phyloP scores from a whole-genome alignment of 305 asterid genomes.

The Rubia tinctorum region DNA sequence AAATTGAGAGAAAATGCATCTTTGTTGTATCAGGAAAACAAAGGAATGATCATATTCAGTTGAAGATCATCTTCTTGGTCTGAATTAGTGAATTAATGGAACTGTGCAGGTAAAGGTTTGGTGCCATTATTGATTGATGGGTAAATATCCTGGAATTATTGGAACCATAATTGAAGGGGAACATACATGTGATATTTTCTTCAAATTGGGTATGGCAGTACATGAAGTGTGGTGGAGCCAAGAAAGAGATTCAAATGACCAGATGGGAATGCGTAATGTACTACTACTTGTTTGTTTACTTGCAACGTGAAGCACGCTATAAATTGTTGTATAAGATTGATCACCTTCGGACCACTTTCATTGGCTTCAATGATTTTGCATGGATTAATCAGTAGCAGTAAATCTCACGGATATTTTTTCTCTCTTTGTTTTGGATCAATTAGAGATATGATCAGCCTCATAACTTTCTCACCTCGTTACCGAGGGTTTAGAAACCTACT shows the following conservation, averaged over 20 bases:
- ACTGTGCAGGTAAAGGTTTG: background rate
- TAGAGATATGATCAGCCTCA: background rate
- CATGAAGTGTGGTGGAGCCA: conserved; percentile 28
- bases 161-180: conserved; percentile 31
- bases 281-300: background rate
- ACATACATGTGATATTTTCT: conserved; percentile 23
- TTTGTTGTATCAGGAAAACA: background rate
- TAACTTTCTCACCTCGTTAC: too few relatives aligned
- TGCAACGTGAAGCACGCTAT: conserved; percentile 8
- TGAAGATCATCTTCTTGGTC: background rate
- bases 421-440: background rate
- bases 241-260: background rate
- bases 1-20: conserved; percentile 30
- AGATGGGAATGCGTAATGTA: background rate
- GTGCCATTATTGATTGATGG: conserved; percentile 3
- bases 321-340: background rate
- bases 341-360: background rate
- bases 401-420: too few relatives aligned
- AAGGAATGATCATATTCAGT: background rate
- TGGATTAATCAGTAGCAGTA: too few relatives aligned
- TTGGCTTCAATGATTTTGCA: too few relatives aligned
- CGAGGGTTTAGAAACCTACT: too few relatives aligned
- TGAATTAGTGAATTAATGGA: conserved; percentile 8
- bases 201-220: conserved; percentile 10
- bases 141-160: conserved; percentile 16